Conservation (phyloP, 106 monocot genomes). For the Allium fistulosum region DNA sequence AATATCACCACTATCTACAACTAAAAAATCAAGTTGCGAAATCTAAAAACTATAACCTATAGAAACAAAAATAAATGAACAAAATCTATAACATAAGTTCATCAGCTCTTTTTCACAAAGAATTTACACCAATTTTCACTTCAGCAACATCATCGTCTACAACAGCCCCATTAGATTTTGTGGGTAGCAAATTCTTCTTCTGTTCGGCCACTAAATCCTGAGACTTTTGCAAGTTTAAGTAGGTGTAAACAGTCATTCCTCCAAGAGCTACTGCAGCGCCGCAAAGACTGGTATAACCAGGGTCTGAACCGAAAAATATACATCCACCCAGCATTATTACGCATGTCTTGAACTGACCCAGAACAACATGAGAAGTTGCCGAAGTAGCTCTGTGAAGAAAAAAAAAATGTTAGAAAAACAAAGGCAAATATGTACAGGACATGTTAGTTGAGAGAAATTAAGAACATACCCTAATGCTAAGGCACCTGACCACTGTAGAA, state of each 20-base stretch:
- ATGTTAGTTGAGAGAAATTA: background rate
- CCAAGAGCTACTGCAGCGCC: conserved; percentile 66
- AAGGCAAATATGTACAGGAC: too few species aligned
- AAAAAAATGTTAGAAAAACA: background rate
- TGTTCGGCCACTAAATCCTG: conserved; percentile 24
- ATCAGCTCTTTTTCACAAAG: background rate
- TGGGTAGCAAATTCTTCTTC: conserved; percentile 10
- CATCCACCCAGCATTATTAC: conserved; percentile 90
- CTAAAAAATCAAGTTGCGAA: too few species aligned
- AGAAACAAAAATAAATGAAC: too few species aligned
- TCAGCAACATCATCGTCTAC: background rate
- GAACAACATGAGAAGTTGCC: conserved; percentile 82
- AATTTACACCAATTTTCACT: background rate
- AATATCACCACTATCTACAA: too few species aligned
- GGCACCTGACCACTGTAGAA: conserved; percentile 96
- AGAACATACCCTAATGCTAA: conserved; percentile 75
- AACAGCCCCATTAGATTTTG: background rate
- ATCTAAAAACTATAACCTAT: too few species aligned
- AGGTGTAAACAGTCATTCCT: conserved; percentile 85
- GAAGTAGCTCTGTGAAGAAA: conserved; percentile 69
- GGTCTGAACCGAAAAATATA: conserved; percentile 70
- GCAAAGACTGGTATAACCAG: conserved; percentile 57
- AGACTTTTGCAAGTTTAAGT: conserved; percentile 41
- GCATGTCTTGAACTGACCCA: conserved; percentile 96
- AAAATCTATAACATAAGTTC: too few species aligned